Evolutionary conservation across 1,284 basidiomycete species (phyloP), one percentile per base, ranked within the genome.

Genomic region (Apiotrichum akiyoshidainum): DNA sequence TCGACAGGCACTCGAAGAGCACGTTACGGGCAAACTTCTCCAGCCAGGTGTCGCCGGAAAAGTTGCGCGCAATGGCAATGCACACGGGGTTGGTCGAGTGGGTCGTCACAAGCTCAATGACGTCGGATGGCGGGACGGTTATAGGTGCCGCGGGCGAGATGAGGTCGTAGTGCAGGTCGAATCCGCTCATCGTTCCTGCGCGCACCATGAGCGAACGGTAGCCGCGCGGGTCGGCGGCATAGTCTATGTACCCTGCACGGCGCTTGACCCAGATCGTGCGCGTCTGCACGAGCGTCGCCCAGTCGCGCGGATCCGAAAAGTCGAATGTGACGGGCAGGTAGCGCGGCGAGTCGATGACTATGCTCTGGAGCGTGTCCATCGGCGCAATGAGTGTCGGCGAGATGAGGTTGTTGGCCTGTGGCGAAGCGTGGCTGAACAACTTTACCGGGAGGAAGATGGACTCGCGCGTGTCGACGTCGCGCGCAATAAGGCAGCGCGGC

Each of bases 321-420:
- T 93, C 87, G 46, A 95, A 82, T 58, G 86, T 85, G 75, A 93
- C 88, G 0, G 92, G 88, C 90, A 92, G 97, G 76, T 99, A 98
- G 13, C 95, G 85, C 8, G 90, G 90, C 0, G 90, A 94, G 70
- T 95, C 92, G 41, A 93, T 86, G 52, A 87, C 83, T 63, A 98
- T 88, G 0, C 87, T 86, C 46, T 85, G 78, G 16, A 97, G 80
- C 52, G 84, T 85, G 67, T 89, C 86, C 59, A 96, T 83, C 61
- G 93, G 87, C 0, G 93, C 92, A 54, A 97, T 88, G 8, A 98
- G 83, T 0, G 94, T 92, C 0, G 95, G 95, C 0, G 91, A 88
- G 57, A 94, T 91, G 51, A 95, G 80, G 63, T 88, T 86, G 57
- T 66, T 58, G 46, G 55, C 42, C n/a, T 44, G 26, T 9, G 37